Evolutionary conservation across 1,284 basidiomycete species (phyloP), one percentile per base, ranked within the genome.

Genomic region (Mycena sp.): DNA sequence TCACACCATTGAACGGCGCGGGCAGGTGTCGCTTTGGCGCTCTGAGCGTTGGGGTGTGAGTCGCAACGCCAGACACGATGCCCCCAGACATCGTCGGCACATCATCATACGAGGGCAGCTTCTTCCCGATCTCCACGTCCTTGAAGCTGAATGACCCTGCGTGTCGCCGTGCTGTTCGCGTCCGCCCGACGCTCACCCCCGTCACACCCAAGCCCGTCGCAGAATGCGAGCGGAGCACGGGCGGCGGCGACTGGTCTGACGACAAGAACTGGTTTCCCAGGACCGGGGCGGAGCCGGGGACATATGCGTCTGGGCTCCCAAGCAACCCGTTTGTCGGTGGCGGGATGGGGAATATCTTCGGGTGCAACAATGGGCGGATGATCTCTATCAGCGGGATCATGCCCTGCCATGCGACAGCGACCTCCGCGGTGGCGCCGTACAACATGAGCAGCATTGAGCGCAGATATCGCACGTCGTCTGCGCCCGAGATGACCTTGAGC

Each of bases 121-220:
- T 82, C 76, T 90, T 93, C 37, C 95, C 95, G 58, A 94, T 88
- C 74, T 96, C 90, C 1, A 98, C 91, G 74, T 98, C 95, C 72
- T 94, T 92, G 35, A 86, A 90, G 68, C 94, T 96, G 80, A 97
- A 98, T 0, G 95, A 97, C 6, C 95, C 95, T 1, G 93, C 95
- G 74, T 97, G 93, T 23, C 95, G 84, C n/a, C 95, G 85, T 65
- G 84, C 85, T 70, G 83, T 87, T n/a, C 85, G 83, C 16, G 76
- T 78, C 64, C 82, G 77, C 16, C 77, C 80, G 45, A 73, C 71
- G 9, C n/a, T n/a, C n/a, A n/a, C n/a, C n/a, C 73, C 76, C n/a
- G 74, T 53, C 29, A 62, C 43, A 57, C 69, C 50, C 48, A 58
- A 70, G 17, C 74, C 76, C 21, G 74, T 52, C 32, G 66, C 35